Evolutionary conservation across 768 basidiomycete species (phyloP), one percentile per base, ranked within the genome.

Genomic region (Psilocybe subaeruginosa): DNA sequence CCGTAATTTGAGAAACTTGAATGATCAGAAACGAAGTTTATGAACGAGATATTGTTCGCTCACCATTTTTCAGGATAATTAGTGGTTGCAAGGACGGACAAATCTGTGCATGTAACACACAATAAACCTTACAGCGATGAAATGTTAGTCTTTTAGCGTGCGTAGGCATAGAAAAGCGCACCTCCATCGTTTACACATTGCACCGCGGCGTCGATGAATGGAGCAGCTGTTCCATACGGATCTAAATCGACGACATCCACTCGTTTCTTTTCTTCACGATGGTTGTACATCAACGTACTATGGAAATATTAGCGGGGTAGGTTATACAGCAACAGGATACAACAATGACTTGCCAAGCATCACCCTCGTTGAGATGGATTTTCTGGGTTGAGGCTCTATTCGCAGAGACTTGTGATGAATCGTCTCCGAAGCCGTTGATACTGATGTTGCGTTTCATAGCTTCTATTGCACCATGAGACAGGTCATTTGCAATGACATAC

Each of bases 11-110:
- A 88, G 75, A 87, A 98, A 74, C 95, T 97, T 67, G 51, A n/a
- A 16, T 49, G 58, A 31, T 58, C 17, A 53, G 47, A n/a, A 35
- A 48, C 4, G 8, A 9, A n/a, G 8, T 17, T 14, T 19, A 37
- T 39, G 11, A 45, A 11, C 1, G 37, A 43, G 8, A 12, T 14
- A 29, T n/a, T 43, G 41, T 43, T 5, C 33, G 19, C 78, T 62
- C 67, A 94, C 97, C 94, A 95, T 86, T 99, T 99, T 73, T 99
- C 97, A 3, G 96, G 90, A 72, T 92, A 97, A 72, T 98, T 98
- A 9, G 84, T 88, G 2, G 95, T 95, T 0, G 96, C 97, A 23
- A 99, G 82, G 8, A 99, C 95, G 6, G 95, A 86, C 62, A 97
- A 80, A 73, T 99, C 97, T 1, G 97, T 99, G 76, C 97, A 99